Percentiles rank a stretch among this genome's conserved stretches.
These are phyloP conservation scores for Daldinia vernicosa DNA, from an alignment of 495 filamentous ascomycete genomes.

Conservation along the genomic window DNA sequence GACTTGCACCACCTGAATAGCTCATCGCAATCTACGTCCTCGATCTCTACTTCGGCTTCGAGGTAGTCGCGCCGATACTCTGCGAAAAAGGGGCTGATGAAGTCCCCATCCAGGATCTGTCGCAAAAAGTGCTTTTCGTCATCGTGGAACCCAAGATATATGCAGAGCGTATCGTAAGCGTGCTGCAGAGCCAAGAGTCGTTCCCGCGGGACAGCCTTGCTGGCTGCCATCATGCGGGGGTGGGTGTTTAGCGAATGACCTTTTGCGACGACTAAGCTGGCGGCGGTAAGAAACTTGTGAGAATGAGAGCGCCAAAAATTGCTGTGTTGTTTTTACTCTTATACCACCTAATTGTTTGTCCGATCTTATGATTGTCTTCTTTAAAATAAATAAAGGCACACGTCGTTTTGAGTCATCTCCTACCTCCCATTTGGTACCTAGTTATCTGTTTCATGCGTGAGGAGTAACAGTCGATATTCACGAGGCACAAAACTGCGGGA, in stretches of 20 bases:
- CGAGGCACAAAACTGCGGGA: not conserved
- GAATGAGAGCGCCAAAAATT: not conserved
- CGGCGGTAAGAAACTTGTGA: not conserved
- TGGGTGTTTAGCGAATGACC: not conserved
- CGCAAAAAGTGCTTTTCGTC: slow-evolving; percentile 29
- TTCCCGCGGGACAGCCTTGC: slow-evolving; percentile 31
- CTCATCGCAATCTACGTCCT: slow-evolving; percentile 32
- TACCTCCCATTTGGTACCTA: not conserved
- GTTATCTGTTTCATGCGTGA: not conserved
- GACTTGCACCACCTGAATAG: slow-evolving; percentile 26
- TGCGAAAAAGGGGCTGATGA: slow-evolving; percentile 37
- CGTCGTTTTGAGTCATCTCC: not conserved
- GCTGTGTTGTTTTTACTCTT: not conserved
- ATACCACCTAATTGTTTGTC: not conserved
- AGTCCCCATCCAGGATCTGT: slow-evolving; percentile 35
- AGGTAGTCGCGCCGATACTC: slow-evolving; percentile 43
- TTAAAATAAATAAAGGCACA: not conserved
- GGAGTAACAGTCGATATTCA: not conserved
- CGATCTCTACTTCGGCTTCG: slow-evolving; percentile 14
- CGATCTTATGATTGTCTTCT: not conserved
- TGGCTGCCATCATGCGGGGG: slow-evolving; percentile 8
- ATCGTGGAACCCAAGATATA: slow-evolving; percentile 39
- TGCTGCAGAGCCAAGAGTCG: slow-evolving; percentile 35
- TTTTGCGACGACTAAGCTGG: not conserved
- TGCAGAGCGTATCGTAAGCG: slow-evolving; percentile 37